Base-by-base conservation (phyloP, 2,329 filamentous ascomycete genomes). In the Periglandula ipomoeae region DNA sequence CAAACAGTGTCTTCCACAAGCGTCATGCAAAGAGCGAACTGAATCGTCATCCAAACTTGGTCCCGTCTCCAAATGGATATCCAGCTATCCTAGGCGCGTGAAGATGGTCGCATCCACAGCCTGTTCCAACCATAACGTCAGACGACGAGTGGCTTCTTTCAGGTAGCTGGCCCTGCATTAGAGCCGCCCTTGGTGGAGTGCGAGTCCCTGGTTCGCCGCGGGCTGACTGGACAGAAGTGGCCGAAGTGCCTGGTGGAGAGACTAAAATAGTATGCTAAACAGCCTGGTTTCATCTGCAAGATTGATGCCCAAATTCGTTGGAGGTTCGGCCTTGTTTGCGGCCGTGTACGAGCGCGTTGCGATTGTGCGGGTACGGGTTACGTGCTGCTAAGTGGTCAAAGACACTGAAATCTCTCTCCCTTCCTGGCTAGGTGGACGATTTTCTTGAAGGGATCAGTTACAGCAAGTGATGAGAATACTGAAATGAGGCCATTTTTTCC, bases 251-350 rank as follows among this genome's bases (percentile, higher is more conserved):
- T n/a, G n/a, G n/a, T n/a, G n/a, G n/a, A n/a, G n/a, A n/a, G n/a
- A 39, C 17, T 5, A 13, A 17, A 13, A 39, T 39, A 15, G 10
- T 30, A 35, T 39, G 46, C 24, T 30, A 44, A 44, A 26, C 47
- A 37, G 11, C 17, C 11, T 8, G 37, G 50, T 50, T 52, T 50
- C 47, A 49, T 39, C 19, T 44, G 35, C 44, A 19, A 41, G 38
- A n/a, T 41, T 47, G 44, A 30, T 32, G 39, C 47, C 44, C 35
- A 24, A 26, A 44, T 46, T 27, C 20, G 32, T 40, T 17, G 22
- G 32, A n/a, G 11, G 15, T 22, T 26, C 22, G 19, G 13, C 22
- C 26, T n/a, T 44, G 19, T 8, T 15, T 22, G 10, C 13, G 38
- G 13, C 39, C 24, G 20, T 8, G 13, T 26, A 13, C 11, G 5